These are phyloP conservation scores for Draba incana DNA, from an alignment of 345 rosid genomes.

Conservation along the genomic window DNA sequence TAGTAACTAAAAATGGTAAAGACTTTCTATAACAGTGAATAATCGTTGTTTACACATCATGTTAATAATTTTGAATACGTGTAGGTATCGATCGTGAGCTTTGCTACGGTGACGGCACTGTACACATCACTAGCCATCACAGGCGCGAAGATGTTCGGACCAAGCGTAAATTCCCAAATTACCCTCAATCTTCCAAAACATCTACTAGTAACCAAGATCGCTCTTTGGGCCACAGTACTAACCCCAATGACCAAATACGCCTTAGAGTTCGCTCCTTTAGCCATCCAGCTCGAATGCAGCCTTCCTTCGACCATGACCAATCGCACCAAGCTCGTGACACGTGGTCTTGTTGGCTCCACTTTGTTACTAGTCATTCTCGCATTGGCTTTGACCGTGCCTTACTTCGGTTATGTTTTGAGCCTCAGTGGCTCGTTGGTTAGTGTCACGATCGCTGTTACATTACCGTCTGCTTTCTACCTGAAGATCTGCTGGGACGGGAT, in stretches of 20 bases:
- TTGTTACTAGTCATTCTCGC: conserved; percentile 55
- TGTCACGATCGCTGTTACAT: conserved; percentile 49
- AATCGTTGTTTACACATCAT: too few species aligned
- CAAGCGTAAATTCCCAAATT: conserved; percentile 61
- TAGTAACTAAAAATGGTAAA: too few species aligned
- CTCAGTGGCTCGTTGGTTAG: conserved; percentile 77
- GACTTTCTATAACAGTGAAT: too few species aligned
- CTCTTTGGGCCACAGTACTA: conserved; percentile 75
- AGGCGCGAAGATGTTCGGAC: conserved; percentile 77
- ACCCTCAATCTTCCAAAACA: conserved; percentile 73
- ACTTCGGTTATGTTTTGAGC: conserved; percentile 67
- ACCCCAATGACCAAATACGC: conserved; percentile 89
- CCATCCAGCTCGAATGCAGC: conserved; percentile 63
- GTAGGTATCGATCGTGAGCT: conserved; percentile 70
- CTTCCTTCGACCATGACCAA: conserved; percentile 54
- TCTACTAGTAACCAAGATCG: conserved; percentile 62
- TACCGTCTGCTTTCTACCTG: conserved; percentile 68
- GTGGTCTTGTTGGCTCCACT: conserved; percentile 60
- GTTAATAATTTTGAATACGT: background rate
- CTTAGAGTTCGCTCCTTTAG: conserved; percentile 73
- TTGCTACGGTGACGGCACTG: conserved; percentile 53
- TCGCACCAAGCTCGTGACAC: conserved; percentile 45
- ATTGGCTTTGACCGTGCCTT: conserved; percentile 64
- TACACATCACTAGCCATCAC: conserved; percentile 63
- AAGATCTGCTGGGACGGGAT: conserved; percentile 59